A percentile compares a stretch with the other conserved stretches of the same genome.
Conservation (phyloP, 2,329 filamentous ascomycete genomes). For the Pezicula carpinea region DNA sequence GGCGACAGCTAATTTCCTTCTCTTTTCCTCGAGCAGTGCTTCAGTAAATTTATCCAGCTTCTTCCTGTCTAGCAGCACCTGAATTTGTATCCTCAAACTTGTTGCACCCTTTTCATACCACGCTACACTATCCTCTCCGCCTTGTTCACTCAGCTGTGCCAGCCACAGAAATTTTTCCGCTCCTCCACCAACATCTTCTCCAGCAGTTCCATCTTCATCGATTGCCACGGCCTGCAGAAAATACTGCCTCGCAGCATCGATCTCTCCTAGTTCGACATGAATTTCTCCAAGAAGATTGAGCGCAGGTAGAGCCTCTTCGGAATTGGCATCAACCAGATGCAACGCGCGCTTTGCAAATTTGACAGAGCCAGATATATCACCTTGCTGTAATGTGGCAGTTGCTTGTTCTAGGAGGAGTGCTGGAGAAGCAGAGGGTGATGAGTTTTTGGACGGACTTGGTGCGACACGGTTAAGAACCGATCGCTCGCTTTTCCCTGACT, state of each 20-base stretch:
- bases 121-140: constrained; percentile 57
- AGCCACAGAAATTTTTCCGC: constrained; percentile 94
- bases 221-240: constrained; percentile 71
- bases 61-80: constrained; percentile 49
- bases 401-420: constrained; percentile 24
- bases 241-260: constrained; percentile 66
- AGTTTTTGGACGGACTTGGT: constrained; percentile 18
- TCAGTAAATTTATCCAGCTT: constrained; percentile 37
- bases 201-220: constrained; percentile 68
- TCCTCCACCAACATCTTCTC: constrained; percentile 72
- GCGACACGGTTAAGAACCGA: constrained; percentile 21
- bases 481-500: constrained; percentile 24
- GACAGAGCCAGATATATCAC: constrained; percentile 25
- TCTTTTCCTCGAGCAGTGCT: constrained; percentile 60
- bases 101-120: constrained; percentile 70
- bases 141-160: constrained; percentile 77
- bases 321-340: constrained; percentile 16
- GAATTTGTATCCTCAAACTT: constrained; percentile 68
- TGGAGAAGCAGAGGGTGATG: constrained; percentile 18
- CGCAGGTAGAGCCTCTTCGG: constrained; percentile 24
- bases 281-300: constrained; percentile 32
- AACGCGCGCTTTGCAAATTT: constrained; percentile 25
- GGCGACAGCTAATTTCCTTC: constrained; percentile 79
- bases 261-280: constrained; percentile 50
- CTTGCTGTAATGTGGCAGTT: constrained; percentile 25